These are phyloP conservation scores for Echinosophora koreensis DNA, from an alignment of 306 rosid species.

Conservation along the genomic window DNA sequence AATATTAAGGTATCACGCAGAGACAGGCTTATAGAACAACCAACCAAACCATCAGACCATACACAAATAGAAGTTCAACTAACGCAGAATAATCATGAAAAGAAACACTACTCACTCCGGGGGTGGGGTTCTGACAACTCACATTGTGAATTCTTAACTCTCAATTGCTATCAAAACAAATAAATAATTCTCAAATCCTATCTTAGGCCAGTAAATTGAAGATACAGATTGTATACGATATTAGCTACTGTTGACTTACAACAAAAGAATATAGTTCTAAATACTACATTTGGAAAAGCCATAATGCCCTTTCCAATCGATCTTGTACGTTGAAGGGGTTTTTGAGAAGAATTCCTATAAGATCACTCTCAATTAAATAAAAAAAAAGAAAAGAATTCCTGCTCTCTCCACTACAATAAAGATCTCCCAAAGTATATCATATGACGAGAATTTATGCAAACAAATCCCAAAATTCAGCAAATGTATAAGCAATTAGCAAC, in stretches of 20 bases:
- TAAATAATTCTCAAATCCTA: slow-evolving; percentile 48
- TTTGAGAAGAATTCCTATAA: slow-evolving; percentile 60
- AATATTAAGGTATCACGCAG: neutral
- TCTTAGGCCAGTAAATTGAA: slow-evolving; percentile 45
- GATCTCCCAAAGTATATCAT: slow-evolving; percentile 56
- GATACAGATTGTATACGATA: slow-evolving; percentile 44
- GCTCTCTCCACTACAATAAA: slow-evolving; percentile 56
- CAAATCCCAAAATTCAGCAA: slow-evolving; percentile 58
- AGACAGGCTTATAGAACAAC: neutral
- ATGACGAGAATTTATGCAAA: slow-evolving; percentile 49
- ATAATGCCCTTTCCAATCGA: slow-evolving; percentile 55
- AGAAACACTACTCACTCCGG: neutral
- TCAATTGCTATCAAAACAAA: slow-evolving; percentile 35
- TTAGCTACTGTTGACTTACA: slow-evolving; percentile 59
- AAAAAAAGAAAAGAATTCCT: slow-evolving; percentile 31
- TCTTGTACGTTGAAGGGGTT: slow-evolving; percentile 30
- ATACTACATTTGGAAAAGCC: slow-evolving; percentile 65
- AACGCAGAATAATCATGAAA: neutral
- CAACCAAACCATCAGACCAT: neutral
- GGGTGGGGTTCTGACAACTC: slow-evolving; percentile 32
- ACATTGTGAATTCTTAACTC: slow-evolving; percentile 43
- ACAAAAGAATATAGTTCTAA: slow-evolving; percentile 68
- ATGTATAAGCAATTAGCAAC: slow-evolving; percentile 53
- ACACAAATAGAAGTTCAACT: slow-evolving; percentile 20
- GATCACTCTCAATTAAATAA: slow-evolving; percentile 49